Evolutionary conservation across 345 rosid species (phyloP).

Genomic region (Abelmoschus esculentus): DNA sequence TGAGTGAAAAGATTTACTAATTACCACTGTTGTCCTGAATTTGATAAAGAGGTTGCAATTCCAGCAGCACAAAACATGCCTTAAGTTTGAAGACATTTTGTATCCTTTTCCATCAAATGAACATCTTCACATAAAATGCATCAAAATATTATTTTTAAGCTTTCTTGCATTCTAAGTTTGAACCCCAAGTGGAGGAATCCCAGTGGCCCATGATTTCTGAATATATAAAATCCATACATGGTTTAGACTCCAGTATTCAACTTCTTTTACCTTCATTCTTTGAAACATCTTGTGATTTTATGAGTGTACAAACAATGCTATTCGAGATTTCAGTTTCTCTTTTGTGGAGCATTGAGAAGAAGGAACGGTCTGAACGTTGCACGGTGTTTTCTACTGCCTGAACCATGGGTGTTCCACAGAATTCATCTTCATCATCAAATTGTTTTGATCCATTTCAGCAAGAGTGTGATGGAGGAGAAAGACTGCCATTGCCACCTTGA

Average conservation of each 20-base stretch:
- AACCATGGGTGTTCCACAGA: slow-evolving; percentile 3
- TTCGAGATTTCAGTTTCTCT: not conserved
- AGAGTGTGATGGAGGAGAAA: slow-evolving; percentile 15
- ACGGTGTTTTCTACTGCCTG: slow-evolving; percentile 9
- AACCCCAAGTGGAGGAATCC: no score
- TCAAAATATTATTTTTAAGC: slow-evolving; percentile 8
- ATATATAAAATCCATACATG: no score
- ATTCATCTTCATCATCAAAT: slow-evolving; percentile 12
- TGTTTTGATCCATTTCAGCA: slow-evolving; percentile 17
- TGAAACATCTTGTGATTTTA: slow-evolving; percentile 15
- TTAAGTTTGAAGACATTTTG: slow-evolving; percentile 46
- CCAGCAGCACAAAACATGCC: slow-evolving; percentile 61
- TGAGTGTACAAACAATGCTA: not conserved
- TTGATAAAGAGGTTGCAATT: slow-evolving; percentile 60
- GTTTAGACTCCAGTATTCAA: no score
- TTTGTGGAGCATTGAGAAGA: slow-evolving; percentile 9
- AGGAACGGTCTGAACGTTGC: slow-evolving; percentile 11
- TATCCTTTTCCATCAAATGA: slow-evolving; percentile 46
- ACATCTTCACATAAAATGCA: slow-evolving; percentile 34
- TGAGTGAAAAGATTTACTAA: slow-evolving; percentile 16
- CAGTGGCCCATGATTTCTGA: no score
- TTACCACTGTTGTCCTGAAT: slow-evolving; percentile 72
- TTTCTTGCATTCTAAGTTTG: not conserved
- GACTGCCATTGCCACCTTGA: not conserved
- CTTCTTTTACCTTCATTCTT: slow-evolving; percentile 31